These are phyloP conservation scores for Blastobotrys raffinosifermentans DNA, from an alignment of 1,139 yeast genomes.

Conservation along the genomic window DNA sequence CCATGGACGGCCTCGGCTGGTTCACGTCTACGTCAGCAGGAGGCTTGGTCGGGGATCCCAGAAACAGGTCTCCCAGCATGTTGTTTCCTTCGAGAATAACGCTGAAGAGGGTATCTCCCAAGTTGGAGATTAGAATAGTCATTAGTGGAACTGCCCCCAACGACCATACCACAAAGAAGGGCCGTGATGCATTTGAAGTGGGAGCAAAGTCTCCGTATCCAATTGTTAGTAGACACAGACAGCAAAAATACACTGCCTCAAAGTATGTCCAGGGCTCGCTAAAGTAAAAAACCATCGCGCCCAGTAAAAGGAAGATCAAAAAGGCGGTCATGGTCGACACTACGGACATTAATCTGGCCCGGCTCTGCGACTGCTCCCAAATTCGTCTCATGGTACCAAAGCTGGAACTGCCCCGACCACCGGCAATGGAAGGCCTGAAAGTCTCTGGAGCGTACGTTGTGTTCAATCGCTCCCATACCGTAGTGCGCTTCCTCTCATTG, in stretches of 20 bases:
- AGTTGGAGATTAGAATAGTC: conserved; percentile 70
- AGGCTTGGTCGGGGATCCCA: too few species aligned
- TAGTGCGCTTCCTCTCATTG: conserved; percentile 18
- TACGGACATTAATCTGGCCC: conserved; percentile 35
- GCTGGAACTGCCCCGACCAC: conserved; percentile 29
- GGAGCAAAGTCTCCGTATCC: conserved; percentile 83
- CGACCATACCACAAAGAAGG: conserved; percentile 75
- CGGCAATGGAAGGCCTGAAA: conserved; percentile 3
- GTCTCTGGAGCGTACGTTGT: too few species aligned
- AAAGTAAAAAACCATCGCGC: conserved; percentile 56
- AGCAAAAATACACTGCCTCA: conserved; percentile 63
- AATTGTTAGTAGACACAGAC: conserved; percentile 67
- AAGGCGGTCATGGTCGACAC: conserved; percentile 43
- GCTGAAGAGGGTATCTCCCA: conserved; percentile 55
- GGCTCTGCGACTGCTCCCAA: conserved; percentile 36
- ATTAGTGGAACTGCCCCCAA: conserved; percentile 77
- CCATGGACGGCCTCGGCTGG: too few species aligned
- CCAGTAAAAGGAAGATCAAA: conserved; percentile 59
- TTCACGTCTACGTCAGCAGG: too few species aligned
- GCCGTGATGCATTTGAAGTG: conserved; percentile 53
- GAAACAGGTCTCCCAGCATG: conserved; percentile 5
- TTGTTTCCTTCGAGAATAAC: conserved; percentile 6
- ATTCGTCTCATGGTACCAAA: conserved; percentile 52
- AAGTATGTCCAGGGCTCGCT: conserved; percentile 67
- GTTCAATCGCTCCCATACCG: conserved; percentile 5